A percentile compares a stretch with the other conserved stretches of the same genome.
Evolutionary conservation across 441 rosid genomes (phyloP).

Genomic region (Omphalea diandra): DNA sequence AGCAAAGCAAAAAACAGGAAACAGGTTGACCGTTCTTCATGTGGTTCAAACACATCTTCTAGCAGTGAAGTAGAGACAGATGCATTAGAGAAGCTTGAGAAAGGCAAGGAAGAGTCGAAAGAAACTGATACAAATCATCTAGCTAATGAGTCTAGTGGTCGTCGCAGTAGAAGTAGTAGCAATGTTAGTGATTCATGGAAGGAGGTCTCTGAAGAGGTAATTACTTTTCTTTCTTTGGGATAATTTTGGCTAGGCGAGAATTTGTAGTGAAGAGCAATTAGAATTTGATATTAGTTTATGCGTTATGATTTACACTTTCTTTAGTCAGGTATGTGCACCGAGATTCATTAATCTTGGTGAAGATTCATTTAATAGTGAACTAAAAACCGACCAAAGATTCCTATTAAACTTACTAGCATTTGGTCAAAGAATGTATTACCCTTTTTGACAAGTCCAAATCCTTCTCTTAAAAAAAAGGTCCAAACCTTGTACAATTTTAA

Average conservation of each 20-base stretch:
- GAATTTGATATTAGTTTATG: neutral
- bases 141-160: constrained; percentile 45
- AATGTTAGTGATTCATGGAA: constrained; percentile 72
- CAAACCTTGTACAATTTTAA: neutral
- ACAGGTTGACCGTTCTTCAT: constrained; percentile 79
- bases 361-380: constrained; percentile 2
- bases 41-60: constrained; percentile 91
- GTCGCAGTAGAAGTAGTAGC: constrained; percentile 56
- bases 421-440: neutral
- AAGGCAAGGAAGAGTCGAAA: constrained; percentile 49
- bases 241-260: neutral
- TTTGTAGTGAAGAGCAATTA: neutral
- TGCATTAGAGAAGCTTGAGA: constrained; percentile 58
- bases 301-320: neutral
- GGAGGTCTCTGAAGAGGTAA: constrained; percentile 89
- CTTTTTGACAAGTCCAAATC: neutral
- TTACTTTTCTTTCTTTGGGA: neutral
- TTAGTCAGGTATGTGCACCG: neutral
- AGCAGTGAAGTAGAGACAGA: constrained; percentile 87
- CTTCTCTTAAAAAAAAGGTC: no score
- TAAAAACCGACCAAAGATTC: no score
- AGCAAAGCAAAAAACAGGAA: constrained; percentile 56
- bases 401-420: neutral
- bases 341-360: constrained; percentile 7
- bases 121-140: constrained; percentile 50